Base-by-base conservation (phyloP, 371 early-diverging fungal genomes). In the Aphelidium insulamus region DNA sequence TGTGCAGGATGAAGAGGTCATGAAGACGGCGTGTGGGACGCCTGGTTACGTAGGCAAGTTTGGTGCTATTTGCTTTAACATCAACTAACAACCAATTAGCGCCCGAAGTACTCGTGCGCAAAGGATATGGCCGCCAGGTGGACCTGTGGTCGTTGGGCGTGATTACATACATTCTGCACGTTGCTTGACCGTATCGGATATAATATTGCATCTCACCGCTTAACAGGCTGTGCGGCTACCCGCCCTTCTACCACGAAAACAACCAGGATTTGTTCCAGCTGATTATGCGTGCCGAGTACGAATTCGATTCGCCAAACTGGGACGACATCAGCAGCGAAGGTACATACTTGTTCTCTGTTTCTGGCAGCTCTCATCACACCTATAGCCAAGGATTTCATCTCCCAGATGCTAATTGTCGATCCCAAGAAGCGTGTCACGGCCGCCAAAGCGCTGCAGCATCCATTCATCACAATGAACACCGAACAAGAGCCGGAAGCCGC, bases 61-160 rank as follows among this genome's bases (percentile, higher is more conserved):
- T 31, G 12, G 29, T 30, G 9, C 11, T 35, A 22, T 19, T 16
- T 19, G 19, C 36, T 16, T 28, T 34, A 23, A n/a, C 10, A 4
- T 29, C 12, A 8, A 5, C 22, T 26, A 5, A 28, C 47, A 48
- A 45, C 21, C 60, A 63, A 47, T 42, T 60, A 48, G 79, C 85
- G 3, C 85, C 84, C 0, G 92, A 91, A 52, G 70, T 86, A 11
- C 46, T 90, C 22, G 45, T 52, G 24, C 56, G 66, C 33, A 56
- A 48, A 24, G 71, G 73, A 1, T 70, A 79, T 46, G 72, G 73
- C 21, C 56, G 66, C 39, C 63, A 77, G 15, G 77, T 86, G 2
- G 87, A 90, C 46, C 60, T 80, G 52, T 83, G 82, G 86, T n/a
- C n/a, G n/a, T n/a, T n/a, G n/a, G n/a, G n/a, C 26, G 64, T 75